Evolutionary conservation across 2,329 filamentous ascomycete species (phyloP), one percentile per base, ranked within the genome.

Genomic region (Pseudocercospora musae): DNA sequence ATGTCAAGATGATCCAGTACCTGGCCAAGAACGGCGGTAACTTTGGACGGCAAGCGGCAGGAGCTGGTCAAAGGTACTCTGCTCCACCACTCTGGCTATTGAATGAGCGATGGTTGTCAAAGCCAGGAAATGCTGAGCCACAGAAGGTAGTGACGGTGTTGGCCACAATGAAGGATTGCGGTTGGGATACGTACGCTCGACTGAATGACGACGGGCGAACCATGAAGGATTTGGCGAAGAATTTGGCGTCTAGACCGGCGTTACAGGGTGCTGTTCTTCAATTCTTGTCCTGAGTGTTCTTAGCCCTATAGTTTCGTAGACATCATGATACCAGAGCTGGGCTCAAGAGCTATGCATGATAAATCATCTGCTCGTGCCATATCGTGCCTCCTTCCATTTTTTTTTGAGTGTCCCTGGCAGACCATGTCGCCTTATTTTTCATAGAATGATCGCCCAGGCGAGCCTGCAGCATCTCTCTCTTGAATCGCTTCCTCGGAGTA

Each of bases 1-100:
- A 63, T 21, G 13, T 29, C 15, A n/a, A 29, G 10, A 60, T 63
- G 61, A 57, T 60, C 37, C 40, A 42, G 21, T 58, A 59, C 3
- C 61, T 63, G 11, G 18, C 20, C 18, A 18, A 13, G 23, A 25
- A 57, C 6, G 52, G 57, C 18, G 61, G 29, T 10, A 25, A 21
- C 11, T 57, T 57, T 21, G 25, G 27, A 8, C 50, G 61, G 13
- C 61, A 21, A 13, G 15, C 23, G 4, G 37, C 33, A 4, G 37
- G 25, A 9, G 52, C 13, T 50, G 44, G 37, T 20, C 27, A 52
- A 13, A 60, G 44, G 3, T 44, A 20, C 15, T 49, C 59, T 23
- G 61, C 57, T 18, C 61, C 57, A n/a, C 61, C 61, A 40, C 29
- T 63, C 18, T 60, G 61, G 61, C 29, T 60, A 31, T 33, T 63